These are phyloP conservation scores for Kalanchoe fedtschenkoi DNA, from an alignment of 164 flowering plant genomes.

Conservation along the genomic window DNA sequence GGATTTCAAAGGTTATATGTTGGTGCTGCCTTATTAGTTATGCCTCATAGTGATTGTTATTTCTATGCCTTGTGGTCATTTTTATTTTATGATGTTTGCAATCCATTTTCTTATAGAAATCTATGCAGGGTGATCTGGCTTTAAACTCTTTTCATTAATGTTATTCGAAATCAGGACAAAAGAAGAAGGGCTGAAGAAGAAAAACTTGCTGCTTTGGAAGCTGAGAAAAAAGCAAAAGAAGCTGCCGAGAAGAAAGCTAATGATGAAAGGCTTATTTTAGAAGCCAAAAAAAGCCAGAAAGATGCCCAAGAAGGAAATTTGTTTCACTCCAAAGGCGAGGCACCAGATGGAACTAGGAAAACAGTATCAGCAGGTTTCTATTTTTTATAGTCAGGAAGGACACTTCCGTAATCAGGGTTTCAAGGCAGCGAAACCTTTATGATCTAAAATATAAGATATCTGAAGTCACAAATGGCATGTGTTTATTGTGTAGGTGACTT, in stretches of 20 bases:
- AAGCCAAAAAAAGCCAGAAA: conserved; percentile 5
- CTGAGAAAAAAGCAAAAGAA: conserved; percentile 58
- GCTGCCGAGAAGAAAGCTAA: conserved; percentile 45
- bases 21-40: too few relatives aligned
- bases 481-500: not conserved
- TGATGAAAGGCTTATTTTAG: conserved; percentile 18
- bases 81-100: not conserved
- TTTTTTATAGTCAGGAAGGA: not conserved
- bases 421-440: not conserved
- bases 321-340: conserved; percentile 6
- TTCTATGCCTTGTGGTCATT: not conserved
- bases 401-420: not conserved
- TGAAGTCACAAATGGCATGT: conserved; percentile 2
- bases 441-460: not conserved
- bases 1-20: not conserved
- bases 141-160: not conserved
- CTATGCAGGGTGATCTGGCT: not conserved
- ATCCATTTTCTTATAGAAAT: not conserved
- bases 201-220: conserved; percentile 49
- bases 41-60: not conserved
- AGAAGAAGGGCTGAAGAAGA: conserved; percentile 50
- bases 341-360: conserved; percentile 16
- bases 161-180: conserved; percentile 32
- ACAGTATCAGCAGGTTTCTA: conserved; percentile 29
- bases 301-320: not conserved